Base-by-base conservation (phyloP, 306 rosid genomes). In the Trifolium subterraneum region DNA sequence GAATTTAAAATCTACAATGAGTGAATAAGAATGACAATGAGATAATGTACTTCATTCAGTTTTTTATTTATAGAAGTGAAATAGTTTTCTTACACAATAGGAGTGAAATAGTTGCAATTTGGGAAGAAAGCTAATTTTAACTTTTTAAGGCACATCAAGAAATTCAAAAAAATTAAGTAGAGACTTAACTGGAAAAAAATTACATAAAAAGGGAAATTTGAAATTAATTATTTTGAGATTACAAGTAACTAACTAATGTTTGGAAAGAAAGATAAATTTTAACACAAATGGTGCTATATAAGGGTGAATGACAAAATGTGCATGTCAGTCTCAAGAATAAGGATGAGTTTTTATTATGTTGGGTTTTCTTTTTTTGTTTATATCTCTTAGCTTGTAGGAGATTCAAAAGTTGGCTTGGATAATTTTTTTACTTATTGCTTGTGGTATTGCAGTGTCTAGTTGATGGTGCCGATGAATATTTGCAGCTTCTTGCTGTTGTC, bases 391-490 rank as follows among this genome's bases (percentile, higher is more conserved):
- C 59, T 45, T 35, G 0, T 12, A 31, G 39, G 42, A 70, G 70
- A 74, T 27, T 73, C 10, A 31, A 11, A 23, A 29, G 31, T 68
- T 63, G 51, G 45, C 29, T 38, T 38, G 51, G 25, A 39, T 76
- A 16, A 20, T 39, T 10, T 39, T 79, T 76, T 80, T 19, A 81
- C 62, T 69, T 69, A 33, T 72, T 58, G 64, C 61, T 39, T 80
- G 70, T 76, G 70, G 67, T 71, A 81, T 70, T 83, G 83, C 93
- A 91, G 99, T 75, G 89, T 81, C 89, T 94, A 6, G 87, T 92
- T 18, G 97, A 94, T 58, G 96, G 97, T 27, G 93, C 93, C 2
- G 99, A 92, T 42, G 96, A 90, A 75, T 92, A 94, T 83, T 77
- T 94, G 88, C 96, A 92, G 84, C 92, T 94, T 77, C 96, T 94